Conservation (phyloP, 495 filamentous ascomycete genomes). For the Tuber melanosporum region DNA sequence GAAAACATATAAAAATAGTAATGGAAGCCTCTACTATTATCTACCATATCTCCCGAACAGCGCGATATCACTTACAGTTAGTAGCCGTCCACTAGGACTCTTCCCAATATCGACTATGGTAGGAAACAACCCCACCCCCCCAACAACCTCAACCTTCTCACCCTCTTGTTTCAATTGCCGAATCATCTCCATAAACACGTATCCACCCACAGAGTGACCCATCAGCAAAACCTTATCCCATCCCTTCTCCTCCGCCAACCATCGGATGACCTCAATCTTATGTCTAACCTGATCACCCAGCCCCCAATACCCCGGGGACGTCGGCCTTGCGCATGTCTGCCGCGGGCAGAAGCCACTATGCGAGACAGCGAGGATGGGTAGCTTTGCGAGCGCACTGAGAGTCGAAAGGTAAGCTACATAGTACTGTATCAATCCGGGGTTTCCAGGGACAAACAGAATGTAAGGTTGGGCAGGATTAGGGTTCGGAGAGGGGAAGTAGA, state of each 20-base stretch:
- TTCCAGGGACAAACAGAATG: slow-evolving; percentile 73
- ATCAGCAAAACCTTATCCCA: slow-evolving; percentile 59
- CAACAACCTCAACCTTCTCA: slow-evolving; percentile 38
- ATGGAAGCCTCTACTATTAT: neutral
- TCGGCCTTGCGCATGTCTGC: slow-evolving; percentile 14
- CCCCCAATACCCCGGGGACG: slow-evolving; percentile 35
- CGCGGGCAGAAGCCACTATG: slow-evolving; percentile 65
- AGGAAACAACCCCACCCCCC: slow-evolving; percentile 67
- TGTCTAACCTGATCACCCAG: slow-evolving; percentile 34
- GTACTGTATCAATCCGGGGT: slow-evolving; percentile 78
- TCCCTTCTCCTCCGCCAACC: slow-evolving; percentile 2
- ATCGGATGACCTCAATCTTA: slow-evolving; percentile 18
- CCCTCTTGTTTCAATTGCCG: slow-evolving; percentile 46
- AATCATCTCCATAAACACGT: slow-evolving; percentile 68
- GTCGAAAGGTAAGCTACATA: slow-evolving; percentile 64
- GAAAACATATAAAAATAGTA: neutral
- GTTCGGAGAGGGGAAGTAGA: slow-evolving; percentile 60
- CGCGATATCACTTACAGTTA: slow-evolving; percentile 46
- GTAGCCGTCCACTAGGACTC: slow-evolving; percentile 56
- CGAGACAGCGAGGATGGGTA: slow-evolving; percentile 62
- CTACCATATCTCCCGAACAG: neutral
- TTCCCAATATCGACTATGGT: slow-evolving; percentile 68
- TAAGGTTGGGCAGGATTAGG: slow-evolving; percentile 54
- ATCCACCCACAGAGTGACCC: slow-evolving; percentile 76
- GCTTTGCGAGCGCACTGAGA: slow-evolving; percentile 43